Conservation (phyloP, 202 grass and related monocot species). For the Zoysia matrella region DNA sequence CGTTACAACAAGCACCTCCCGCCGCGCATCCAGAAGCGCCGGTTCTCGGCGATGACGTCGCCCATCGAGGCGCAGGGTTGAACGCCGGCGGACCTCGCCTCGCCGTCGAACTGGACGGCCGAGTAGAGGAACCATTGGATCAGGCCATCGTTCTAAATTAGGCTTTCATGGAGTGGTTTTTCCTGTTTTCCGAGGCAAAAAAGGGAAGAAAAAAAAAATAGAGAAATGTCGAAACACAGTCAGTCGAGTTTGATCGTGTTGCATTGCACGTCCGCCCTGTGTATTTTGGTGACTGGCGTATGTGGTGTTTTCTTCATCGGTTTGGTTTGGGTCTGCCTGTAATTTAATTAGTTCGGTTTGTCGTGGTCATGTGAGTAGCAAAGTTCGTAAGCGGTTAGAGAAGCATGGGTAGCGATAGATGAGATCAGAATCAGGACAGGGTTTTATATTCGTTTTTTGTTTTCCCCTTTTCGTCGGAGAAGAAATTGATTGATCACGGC, state of each 20-base stretch:
- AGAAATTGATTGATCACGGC: conserved; percentile 37
- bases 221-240: conserved; percentile 21
- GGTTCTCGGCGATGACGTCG: conserved; percentile 76
- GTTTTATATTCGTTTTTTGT: not conserved
- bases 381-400: conserved; percentile 43
- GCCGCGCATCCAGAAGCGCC: conserved; percentile 92
- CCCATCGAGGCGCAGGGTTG: conserved; percentile 77
- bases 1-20: conserved; percentile 90
- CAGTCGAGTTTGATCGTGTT: conserved; percentile 30
- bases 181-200: conserved; percentile 36
- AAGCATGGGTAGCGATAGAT: conserved; percentile 49
- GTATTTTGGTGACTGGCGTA: conserved; percentile 50
- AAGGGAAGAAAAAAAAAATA: not conserved
- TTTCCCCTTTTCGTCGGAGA: conserved; percentile 23
- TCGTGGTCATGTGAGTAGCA: conserved; percentile 44
- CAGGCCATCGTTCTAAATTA: conserved; percentile 6
- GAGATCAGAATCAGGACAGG: conserved; percentile 52
- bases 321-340: conserved; percentile 62
- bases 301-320: conserved; percentile 19
- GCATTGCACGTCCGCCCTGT: conserved; percentile 15
- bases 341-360: conserved; percentile 60
- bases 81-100: conserved; percentile 5
- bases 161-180: conserved; percentile 47
- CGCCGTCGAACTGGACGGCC: conserved; percentile 26
- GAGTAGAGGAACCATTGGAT: conserved; percentile 14